phyloP scores from a whole-genome alignment of 2,329 filamentous ascomycete species.

The Pseudonectria buxi region DNA sequence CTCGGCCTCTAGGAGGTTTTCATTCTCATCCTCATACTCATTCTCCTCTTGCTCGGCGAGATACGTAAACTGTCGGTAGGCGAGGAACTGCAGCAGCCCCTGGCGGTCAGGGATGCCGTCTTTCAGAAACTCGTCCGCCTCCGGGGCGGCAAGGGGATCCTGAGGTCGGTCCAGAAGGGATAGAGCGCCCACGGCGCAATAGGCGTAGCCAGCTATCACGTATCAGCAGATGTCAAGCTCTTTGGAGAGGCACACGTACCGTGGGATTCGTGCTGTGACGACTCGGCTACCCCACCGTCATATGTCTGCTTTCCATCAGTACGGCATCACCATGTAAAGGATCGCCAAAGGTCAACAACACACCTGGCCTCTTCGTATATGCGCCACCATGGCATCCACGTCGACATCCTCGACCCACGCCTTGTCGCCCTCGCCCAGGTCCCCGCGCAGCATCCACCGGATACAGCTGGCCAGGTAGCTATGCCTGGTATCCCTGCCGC shows the following conservation, averaged over 20 bases:
- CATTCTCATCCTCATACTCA: constrained; percentile 37
- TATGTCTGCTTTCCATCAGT: constrained; percentile 51
- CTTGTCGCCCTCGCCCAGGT: constrained; percentile 41
- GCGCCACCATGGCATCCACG: constrained; percentile 59
- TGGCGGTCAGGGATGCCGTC: constrained; percentile 28
- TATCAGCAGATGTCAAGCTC: constrained; percentile 6
- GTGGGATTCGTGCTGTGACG: constrained; percentile 74
- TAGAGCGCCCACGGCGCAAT: constrained; percentile 76
- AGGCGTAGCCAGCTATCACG: constrained; percentile 72
- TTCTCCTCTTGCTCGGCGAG: constrained; percentile 40
- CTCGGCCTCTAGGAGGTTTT: constrained; percentile 29
- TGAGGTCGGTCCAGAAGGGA: constrained; percentile 63
- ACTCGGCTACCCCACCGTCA: constrained; percentile 78
- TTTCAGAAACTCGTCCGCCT: constrained; percentile 23
- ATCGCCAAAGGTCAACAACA: not conserved
- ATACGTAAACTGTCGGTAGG: constrained; percentile 58
- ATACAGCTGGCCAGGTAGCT: constrained; percentile 79
- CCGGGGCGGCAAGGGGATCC: constrained; percentile 15
- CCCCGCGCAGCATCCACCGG: constrained; percentile 71
- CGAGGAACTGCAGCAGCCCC: constrained; percentile 48
- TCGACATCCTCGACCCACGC: constrained; percentile 65
- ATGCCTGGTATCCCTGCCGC: constrained; percentile 78
- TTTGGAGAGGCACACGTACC: constrained; percentile 40
- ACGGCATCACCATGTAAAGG: constrained; percentile 3
- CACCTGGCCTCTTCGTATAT: constrained; percentile 60